A percentile compares a stretch with the other conserved stretches of the same genome.
Conservation (phyloP, 768 basidiomycete species). For the Psilocybe cubensis region DNA sequence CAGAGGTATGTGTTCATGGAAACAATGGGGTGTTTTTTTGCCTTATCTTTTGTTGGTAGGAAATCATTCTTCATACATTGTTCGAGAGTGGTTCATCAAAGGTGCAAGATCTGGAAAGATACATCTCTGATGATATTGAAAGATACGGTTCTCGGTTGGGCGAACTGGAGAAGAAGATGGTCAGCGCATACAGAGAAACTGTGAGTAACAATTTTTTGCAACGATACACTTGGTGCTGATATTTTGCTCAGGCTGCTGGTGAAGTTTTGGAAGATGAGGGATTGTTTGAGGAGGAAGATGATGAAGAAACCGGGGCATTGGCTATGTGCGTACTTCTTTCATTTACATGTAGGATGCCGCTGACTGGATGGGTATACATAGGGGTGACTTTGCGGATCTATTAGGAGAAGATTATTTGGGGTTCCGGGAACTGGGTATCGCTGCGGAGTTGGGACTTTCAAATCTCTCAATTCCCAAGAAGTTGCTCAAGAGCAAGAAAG, state of each 20-base stretch:
- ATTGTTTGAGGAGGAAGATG: conserved; percentile 53
- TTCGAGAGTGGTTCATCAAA: conserved; percentile 87
- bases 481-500: conserved; percentile 70
- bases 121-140: conserved; percentile 88
- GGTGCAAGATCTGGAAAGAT: conserved; percentile 80
- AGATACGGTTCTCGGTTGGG: conserved; percentile 75
- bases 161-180: conserved; percentile 87
- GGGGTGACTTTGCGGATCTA: conserved; percentile 86
- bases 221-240: conserved; percentile 2
- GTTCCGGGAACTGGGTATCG: conserved; percentile 85
- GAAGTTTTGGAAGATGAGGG: conserved; percentile 55
- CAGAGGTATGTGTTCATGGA: conserved; percentile 70
- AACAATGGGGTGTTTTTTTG: not conserved
- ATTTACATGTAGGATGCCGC: not conserved
- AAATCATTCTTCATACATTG: conserved; percentile 90
- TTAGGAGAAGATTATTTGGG: conserved; percentile 95
- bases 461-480: conserved; percentile 79
- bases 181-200: conserved; percentile 80
- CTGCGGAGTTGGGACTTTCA: conserved; percentile 79
- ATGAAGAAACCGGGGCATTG: conserved; percentile 44
- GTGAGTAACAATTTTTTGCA: conserved; percentile 43
- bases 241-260: conserved; percentile 34
- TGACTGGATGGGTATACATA: conserved; percentile 24
- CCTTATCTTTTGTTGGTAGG: conserved; percentile 47
- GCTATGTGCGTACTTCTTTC: conserved; percentile 33